Conservation (phyloP, 2,329 filamentous ascomycete species). For the Talaromyces marneffei region DNA sequence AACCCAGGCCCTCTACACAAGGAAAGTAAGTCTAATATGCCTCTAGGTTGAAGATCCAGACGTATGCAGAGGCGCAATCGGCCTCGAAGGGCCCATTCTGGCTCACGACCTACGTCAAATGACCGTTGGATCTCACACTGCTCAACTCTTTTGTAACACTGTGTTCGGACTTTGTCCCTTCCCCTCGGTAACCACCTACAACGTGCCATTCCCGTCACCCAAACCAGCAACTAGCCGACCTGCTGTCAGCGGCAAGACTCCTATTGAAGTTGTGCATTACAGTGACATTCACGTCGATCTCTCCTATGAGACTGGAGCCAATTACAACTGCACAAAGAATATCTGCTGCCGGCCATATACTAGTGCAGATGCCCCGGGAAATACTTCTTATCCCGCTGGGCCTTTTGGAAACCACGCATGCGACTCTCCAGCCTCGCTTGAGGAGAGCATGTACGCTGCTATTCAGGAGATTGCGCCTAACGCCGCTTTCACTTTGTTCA, state of each 20-base stretch:
- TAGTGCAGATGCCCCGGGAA: slow-evolving; percentile 43
- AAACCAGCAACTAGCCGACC: slow-evolving; percentile 37
- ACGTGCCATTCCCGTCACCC: slow-evolving; percentile 40
- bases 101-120: slow-evolving; percentile 47
- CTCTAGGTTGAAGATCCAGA: slow-evolving; percentile 47
- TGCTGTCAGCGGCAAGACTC: slow-evolving; percentile 42
- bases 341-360: slow-evolving; percentile 55
- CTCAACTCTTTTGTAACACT: slow-evolving; percentile 49
- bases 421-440: slow-evolving; percentile 47
- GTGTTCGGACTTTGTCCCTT: slow-evolving; percentile 51
- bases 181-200: slow-evolving; percentile 42
- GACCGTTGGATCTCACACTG: slow-evolving; percentile 45
- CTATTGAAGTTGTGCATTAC: slow-evolving; percentile 54
- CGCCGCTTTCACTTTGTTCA: slow-evolving; percentile 52
- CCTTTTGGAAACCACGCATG: slow-evolving; percentile 50
- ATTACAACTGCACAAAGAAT: slow-evolving; percentile 52
- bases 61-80: slow-evolving; percentile 51
- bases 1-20: background rate
- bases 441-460: slow-evolving; percentile 49
- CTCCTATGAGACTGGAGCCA: slow-evolving; percentile 50
- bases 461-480: slow-evolving; percentile 37
- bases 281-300: slow-evolving; percentile 57
- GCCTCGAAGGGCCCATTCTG: slow-evolving; percentile 50
- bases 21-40: background rate
- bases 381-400: slow-evolving; percentile 46